Evolutionary conservation across 257 asterid species (phyloP).

Genomic region (Solanum habrochaites): DNA sequence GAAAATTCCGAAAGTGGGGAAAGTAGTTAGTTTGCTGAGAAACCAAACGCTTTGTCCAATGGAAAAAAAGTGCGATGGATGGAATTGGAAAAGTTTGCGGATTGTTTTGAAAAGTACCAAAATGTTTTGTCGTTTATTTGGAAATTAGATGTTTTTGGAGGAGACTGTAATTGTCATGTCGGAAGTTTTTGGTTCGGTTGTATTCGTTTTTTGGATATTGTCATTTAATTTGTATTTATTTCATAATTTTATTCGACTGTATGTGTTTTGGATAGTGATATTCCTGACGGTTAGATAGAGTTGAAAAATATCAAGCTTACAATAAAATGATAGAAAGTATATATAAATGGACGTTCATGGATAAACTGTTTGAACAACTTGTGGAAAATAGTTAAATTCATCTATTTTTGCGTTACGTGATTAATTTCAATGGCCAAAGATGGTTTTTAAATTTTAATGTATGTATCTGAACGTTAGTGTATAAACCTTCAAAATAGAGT

Average conservation of each 20-base stretch:
- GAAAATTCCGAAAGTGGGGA: neutral
- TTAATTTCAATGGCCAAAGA: too few species aligned
- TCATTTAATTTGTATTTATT: neutral
- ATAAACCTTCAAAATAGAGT: neutral
- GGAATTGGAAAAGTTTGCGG: neutral
- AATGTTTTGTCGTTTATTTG: neutral
- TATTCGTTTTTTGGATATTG: neutral
- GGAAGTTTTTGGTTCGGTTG: neutral
- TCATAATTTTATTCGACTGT: rapidly evolving
- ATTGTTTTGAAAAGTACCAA: neutral
- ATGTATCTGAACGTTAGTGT: too few species aligned
- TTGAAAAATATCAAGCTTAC: neutral
- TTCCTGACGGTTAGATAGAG: neutral
- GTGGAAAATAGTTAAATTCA: too few species aligned
- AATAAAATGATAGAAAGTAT: neutral
- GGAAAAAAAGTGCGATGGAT: neutral
- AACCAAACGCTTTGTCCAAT: neutral
- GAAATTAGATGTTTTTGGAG: neutral
- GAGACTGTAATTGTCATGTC: neutral
- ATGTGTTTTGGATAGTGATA: neutral
- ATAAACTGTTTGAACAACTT: too few species aligned
- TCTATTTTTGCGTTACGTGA: too few species aligned
- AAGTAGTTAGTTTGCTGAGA: neutral
- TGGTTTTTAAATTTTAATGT: too few species aligned
- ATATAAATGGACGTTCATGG: too few species aligned